Base-by-base conservation (phyloP, 2,329 filamentous ascomycete species). In the Colletotrichum viniferum region DNA sequence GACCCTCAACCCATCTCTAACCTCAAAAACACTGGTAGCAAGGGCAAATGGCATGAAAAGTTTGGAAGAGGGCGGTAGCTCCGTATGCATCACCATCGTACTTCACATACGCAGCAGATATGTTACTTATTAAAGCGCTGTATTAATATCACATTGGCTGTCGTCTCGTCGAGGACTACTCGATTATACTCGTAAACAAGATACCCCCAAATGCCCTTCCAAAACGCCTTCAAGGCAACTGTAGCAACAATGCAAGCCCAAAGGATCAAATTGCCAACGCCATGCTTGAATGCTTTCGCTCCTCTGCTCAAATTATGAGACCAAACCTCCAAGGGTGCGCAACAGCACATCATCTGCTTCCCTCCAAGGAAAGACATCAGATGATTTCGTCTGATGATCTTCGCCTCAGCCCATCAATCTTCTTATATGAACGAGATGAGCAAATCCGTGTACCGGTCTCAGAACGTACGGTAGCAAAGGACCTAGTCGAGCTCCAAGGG, bases 31-130 rank as follows among this genome's bases (percentile, higher is more conserved):
- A 80, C 81, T 3, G 81, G 79, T 3, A 81, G 80, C 73, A 83
- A 86, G 82, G 89, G 89, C 48, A 92, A 91, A 78, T 92, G 90
- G 90, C 90, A 92, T 78, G 90, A 92, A 81, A 90, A 85, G 79
- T 92, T 92, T 81, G 90, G 87, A 4, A 83, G 81, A 78, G 85
- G 83, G 26, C 83, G 89, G 77, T 90, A 77, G 32, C 48, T 32
- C 58, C 43, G 6, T 21, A 24, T 13, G n/a, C 43, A 21, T 52
- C n/a, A 7, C 12, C 43, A 24, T 52, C 43, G n/a, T 52, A 13
- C 43, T 52, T 21, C n/a, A 13, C 10, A 52, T 7, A 21, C n/a
- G 43, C 43, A 52, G 43, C n/a, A 52, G 7, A 21, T 52, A 52
- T 52, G n/a, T 52, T 52, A 52, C 43, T 52, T 52, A 13, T 52